These are phyloP conservation scores for Coniella lustricola DNA, from an alignment of 2,329 filamentous ascomycete species.

Conservation along the genomic window DNA sequence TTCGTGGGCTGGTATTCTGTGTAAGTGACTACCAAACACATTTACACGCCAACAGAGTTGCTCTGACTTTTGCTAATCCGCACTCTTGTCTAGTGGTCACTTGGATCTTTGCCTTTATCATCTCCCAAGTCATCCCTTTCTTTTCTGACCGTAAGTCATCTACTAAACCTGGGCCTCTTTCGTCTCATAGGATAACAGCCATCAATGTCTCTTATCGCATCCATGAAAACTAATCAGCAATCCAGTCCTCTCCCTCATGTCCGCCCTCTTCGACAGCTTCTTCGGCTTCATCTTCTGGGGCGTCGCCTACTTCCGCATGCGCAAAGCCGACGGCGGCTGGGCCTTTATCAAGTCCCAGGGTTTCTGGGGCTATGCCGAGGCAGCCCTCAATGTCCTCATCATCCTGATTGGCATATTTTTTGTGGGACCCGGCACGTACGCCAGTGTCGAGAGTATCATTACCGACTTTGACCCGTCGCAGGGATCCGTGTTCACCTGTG, in stretches of 20 bases:
- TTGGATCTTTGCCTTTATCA: conserved; percentile 87
- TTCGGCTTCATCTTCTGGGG: conserved; percentile 97
- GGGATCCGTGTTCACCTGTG: conserved; percentile 67
- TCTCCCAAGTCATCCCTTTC: conserved; percentile 89
- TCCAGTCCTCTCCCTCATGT: conserved; percentile 63
- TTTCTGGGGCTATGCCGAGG: conserved; percentile 43
- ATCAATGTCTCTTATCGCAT: no score
- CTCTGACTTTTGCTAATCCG: conserved; percentile 10
- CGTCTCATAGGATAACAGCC: no score
- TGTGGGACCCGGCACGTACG: conserved; percentile 75
- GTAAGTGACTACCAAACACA: conserved; percentile 29
- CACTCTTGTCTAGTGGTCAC: conserved; percentile 39
- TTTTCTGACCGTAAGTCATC: conserved; percentile 61
- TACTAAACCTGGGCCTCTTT: no score
- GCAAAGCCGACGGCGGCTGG: conserved; percentile 53
- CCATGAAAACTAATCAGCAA: conserved; percentile 7
- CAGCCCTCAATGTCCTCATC: conserved; percentile 64
- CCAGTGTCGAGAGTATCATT: conserved; percentile 66
- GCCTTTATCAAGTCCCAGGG: conserved; percentile 46
- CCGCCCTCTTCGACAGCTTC: conserved; percentile 86
- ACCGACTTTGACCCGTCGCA: conserved; percentile 58
- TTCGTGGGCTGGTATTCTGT: conserved; percentile 67
- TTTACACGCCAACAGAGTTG: neutral
- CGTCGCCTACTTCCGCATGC: conserved; percentile 72
- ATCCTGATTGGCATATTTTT: conserved; percentile 75